phyloP scores from a whole-genome alignment of 2,329 filamentous ascomycete species.

The Colletotrichum zoysiae region DNA sequence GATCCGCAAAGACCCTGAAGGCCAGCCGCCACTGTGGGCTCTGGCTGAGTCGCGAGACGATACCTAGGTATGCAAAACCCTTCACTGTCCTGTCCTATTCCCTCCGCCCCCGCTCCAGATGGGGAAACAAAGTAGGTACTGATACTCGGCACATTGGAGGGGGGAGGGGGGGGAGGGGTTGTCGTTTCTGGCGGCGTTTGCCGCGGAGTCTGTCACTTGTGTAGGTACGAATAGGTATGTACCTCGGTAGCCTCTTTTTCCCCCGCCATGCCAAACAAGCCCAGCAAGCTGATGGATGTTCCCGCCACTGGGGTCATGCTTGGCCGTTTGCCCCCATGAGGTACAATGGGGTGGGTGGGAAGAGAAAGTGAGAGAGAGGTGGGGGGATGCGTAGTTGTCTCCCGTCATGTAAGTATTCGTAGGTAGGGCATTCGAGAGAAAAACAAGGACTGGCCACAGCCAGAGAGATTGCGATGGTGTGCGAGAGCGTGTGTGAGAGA shows the following conservation, averaged over 20 bases:
- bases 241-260: constrained; percentile 9
- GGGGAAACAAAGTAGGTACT: constrained; percentile 27
- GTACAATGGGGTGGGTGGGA: not conserved
- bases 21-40: constrained; percentile 2
- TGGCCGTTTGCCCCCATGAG: not conserved
- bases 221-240: too few species aligned
- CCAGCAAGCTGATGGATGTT: not conserved
- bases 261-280: constrained; percentile 33
- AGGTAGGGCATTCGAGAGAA: not conserved
- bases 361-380: too few species aligned
- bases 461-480: not conserved
- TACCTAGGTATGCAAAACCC: constrained; percentile 24
- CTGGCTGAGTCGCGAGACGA: constrained; percentile 31
- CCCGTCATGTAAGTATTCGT: not conserved
- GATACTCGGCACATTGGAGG: constrained; percentile 31
- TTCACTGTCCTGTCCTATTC: not conserved
- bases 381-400: not conserved
- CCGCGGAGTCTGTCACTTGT: constrained; percentile 23
- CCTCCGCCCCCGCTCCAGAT: constrained; percentile 7
- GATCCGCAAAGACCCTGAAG: constrained; percentile 40
- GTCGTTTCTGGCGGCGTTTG: constrained; percentile 36
- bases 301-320: constrained; percentile 2
- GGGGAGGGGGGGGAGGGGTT: not conserved
- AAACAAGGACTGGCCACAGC: not conserved
- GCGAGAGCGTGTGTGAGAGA: not conserved